phyloP scores from a whole-genome alignment of 2,329 filamentous ascomycete species.

The Geosmithia flava region DNA sequence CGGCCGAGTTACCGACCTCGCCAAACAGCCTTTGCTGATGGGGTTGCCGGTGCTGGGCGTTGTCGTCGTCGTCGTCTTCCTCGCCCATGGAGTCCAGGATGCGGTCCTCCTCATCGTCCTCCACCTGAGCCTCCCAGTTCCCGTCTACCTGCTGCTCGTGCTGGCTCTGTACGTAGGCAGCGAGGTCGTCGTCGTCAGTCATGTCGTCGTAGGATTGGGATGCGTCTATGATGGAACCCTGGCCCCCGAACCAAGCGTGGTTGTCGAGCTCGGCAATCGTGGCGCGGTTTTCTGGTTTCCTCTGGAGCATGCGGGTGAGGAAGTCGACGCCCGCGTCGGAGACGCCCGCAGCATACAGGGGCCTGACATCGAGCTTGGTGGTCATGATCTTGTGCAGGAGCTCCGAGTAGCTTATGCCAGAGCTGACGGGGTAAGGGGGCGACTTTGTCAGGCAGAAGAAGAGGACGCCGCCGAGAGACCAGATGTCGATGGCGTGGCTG shows the following conservation, averaged over 20 bases:
- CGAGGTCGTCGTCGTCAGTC: constrained; percentile 45
- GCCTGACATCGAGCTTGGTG: constrained; percentile 50
- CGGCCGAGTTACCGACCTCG: constrained; percentile 39
- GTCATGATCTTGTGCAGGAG: constrained; percentile 84
- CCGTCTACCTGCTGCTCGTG: constrained; percentile 8
- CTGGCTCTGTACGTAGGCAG: constrained; percentile 42
- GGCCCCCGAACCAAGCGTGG: constrained; percentile 58
- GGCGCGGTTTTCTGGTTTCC: constrained; percentile 66
- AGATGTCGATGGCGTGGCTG: constrained; percentile 85
- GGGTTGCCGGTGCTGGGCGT: constrained; percentile 13
- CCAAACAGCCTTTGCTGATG: constrained; percentile 33
- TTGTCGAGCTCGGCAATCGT: constrained; percentile 57
- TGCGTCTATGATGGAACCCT: constrained; percentile 14
- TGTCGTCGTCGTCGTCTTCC: constrained; percentile 67
- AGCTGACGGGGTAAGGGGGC: constrained; percentile 71
- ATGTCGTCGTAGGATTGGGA: constrained; percentile 48
- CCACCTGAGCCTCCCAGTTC: constrained; percentile 4
- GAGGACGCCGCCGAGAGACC: constrained; percentile 88
- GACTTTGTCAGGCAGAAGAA: constrained; percentile 72
- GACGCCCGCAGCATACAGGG: constrained; percentile 45
- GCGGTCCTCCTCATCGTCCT: constrained; percentile 18
- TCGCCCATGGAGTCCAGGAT: constrained; percentile 37
- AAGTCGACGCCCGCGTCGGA: constrained; percentile 63
- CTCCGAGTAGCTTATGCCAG: constrained; percentile 63
- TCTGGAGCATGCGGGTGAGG: constrained; percentile 65